Evolutionary conservation across 163 green algal genomes (phyloP).

Genomic region (Volvox carteri): DNA sequence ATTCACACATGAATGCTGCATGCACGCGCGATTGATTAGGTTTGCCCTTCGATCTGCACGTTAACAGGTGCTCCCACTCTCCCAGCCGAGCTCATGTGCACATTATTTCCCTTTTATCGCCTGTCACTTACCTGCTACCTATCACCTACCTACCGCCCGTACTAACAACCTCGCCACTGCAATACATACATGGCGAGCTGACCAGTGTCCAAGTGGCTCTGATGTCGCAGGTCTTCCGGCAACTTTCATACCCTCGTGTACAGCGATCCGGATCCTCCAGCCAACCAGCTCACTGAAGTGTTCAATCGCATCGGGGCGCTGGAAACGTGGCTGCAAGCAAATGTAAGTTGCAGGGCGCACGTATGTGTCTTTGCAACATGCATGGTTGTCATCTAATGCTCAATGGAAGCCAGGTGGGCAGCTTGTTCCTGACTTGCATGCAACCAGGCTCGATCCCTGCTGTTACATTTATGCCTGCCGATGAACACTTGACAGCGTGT

Average conservation of each 20-base stretch:
- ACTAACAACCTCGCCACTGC: neutral
- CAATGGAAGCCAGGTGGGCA: neutral
- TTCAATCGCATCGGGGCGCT: neutral
- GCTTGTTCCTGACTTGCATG: neutral
- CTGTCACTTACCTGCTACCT: neutral
- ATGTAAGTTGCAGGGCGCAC: neutral
- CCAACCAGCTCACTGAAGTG: neutral
- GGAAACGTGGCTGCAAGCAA: neutral
- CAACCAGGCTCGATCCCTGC: neutral
- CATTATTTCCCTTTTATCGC: too few species aligned
- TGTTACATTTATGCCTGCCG: neutral
- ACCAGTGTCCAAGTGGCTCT: too few species aligned
- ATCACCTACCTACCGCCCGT: neutral
- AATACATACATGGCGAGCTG: too few species aligned
- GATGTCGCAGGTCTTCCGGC: neutral
- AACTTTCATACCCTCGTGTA: neutral
- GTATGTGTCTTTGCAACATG: too few species aligned
- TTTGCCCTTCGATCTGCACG: too few species aligned
- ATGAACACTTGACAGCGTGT: neutral
- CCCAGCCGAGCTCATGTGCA: too few species aligned
- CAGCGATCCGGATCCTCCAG: neutral
- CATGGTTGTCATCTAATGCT: neutral
- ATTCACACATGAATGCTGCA: too few species aligned
- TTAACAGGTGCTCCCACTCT: too few species aligned
- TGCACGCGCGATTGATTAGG: too few species aligned